phyloP scores from a whole-genome alignment of 2,329 filamentous ascomycete species.

The Cordyceps javanica region DNA sequence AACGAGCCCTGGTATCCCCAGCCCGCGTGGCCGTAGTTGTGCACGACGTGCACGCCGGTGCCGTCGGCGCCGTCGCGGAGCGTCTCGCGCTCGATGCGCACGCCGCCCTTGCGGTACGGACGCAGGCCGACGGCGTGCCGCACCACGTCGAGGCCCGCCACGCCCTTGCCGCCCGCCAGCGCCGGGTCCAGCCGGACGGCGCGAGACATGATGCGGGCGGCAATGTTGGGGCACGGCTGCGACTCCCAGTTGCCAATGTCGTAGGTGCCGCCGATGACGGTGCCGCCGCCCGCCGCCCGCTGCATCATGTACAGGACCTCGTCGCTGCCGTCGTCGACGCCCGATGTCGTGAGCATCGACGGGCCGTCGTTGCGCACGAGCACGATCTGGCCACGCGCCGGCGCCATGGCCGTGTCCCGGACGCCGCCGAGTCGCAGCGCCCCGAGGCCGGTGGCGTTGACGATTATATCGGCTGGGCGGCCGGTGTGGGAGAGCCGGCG shows the following conservation, averaged over 20 bases:
- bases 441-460: conserved; percentile 82
- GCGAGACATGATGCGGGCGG: conserved; percentile 78
- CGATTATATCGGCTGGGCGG: conserved; percentile 56
- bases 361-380: conserved; percentile 64
- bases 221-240: conserved; percentile 71
- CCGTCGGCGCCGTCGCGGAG: conserved; percentile 45
- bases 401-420: conserved; percentile 64
- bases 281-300: no score
- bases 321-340: conserved; percentile 65
- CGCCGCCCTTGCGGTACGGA: conserved; percentile 66
- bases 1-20: conserved; percentile 70
- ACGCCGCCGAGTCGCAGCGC: conserved; percentile 77
- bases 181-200: conserved; percentile 57
- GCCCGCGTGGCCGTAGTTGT: conserved; percentile 74
- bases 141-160: conserved; percentile 68
- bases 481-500: conserved; percentile 44
- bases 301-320: conserved; percentile 81
- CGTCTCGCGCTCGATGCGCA: conserved; percentile 60
- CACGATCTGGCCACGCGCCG: conserved; percentile 61
- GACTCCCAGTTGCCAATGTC: conserved; percentile 75
- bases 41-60: conserved; percentile 47
- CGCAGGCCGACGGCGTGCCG: conserved; percentile 78
- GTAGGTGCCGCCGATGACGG: conserved; percentile 80
- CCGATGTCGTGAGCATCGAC: conserved; percentile 80
- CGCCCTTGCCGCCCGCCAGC: conserved; percentile 58